Base-by-base conservation (phyloP, 352 stramenopile genomes). In the Globisporangium acanthophoron region DNA sequence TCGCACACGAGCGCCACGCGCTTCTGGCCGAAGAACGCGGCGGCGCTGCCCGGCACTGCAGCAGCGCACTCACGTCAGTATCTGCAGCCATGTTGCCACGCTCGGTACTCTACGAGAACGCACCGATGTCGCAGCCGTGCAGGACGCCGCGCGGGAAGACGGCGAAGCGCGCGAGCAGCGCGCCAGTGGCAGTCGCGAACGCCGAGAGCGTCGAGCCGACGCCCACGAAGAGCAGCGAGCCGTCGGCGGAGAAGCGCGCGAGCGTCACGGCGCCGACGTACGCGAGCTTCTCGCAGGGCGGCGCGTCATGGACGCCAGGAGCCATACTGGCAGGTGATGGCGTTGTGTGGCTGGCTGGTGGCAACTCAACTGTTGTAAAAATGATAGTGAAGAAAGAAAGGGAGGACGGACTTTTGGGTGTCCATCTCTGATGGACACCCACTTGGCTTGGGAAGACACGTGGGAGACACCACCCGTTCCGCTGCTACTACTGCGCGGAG, bases 251-350 rank as follows among this genome's bases (percentile, higher is more conserved):
- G 68, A 94, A 96, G 37, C 73, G 69, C 48, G 92, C 62, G 51
- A 92, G 69, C 62, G 86, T 94, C 54, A 96, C 86, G n/a, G 86
- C 80, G 54, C 86, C 85, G 18, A 93, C 54, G 66, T 85, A 93
- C 61, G 89, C 79, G 56, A 78, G 70, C 66, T 93, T 96, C 5
- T 59, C 59, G 59, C 64, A 78, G 20, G 45, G n/a, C 54, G n/a
- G 18, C n/a, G 8, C 44, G n/a, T 49, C 16, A 16, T 29, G 3
- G 20, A 3, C n/a, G 12, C 18, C 11, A 29, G 44, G 5, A 48
- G 20, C 43, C 33, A 37, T 37, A 37, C 9, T 37, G 33, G 33
- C 33, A 11, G 33, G 33, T 11, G 33, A 27, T 27, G 24, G 24
- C 24, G 24, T 27, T 27, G 24, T n/a, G 40, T 46, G 15, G 16